Base-by-base conservation (phyloP, 2,329 filamentous ascomycete species). In the Diaporthe citri region DNA sequence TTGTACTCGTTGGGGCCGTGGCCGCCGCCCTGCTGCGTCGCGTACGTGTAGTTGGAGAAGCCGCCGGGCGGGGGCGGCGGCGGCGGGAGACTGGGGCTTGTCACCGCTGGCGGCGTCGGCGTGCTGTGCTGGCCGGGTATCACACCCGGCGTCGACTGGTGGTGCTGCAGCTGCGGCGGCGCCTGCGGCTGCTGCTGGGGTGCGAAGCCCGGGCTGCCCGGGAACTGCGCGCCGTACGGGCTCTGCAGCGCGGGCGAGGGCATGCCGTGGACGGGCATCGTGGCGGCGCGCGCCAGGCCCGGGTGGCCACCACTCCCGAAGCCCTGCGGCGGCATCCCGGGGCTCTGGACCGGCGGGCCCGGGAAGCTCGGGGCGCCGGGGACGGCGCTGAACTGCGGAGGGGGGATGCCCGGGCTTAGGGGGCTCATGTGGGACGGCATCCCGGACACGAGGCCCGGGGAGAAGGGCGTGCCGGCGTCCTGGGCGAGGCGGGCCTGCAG, bases 401-500 rank as follows among this genome's bases (percentile, higher is more conserved):
- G 82, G 5, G 81, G 81, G n/a, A 85, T 76, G 36, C 80, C 83
- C 1, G 84, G 84, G 75, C 82, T 85, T n/a, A 85, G 80, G 2
- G 85, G 85, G 0, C 85, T 84, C 36, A 88, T 86, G 20, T 86
- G 83, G 41, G 85, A 84, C 1, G 88, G 88, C 86, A 62, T 55
- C 31, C 75, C 73, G 13, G 60, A 62, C 5, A 75, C 62, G 71
- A 89, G 87, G 1, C 88, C 88, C 0, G 87, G 87, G 0, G 87
- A 88, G 79, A 90, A 91, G 13, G 88, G 87, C 31, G 82, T 88
- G 80, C 78, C 86, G 83, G 76, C 88, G 77, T 93, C 91, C 66
- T 90, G 86, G 34, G 86, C 87, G 3, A 92, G 86, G 17, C 89
- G 90, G 67, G 89, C 88, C 6, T 88, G 87, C 31, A 93, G 83